These are phyloP conservation scores for Arthrobotrys iridis DNA, from an alignment of 2,329 filamentous ascomycete genomes.

Conservation along the genomic window DNA sequence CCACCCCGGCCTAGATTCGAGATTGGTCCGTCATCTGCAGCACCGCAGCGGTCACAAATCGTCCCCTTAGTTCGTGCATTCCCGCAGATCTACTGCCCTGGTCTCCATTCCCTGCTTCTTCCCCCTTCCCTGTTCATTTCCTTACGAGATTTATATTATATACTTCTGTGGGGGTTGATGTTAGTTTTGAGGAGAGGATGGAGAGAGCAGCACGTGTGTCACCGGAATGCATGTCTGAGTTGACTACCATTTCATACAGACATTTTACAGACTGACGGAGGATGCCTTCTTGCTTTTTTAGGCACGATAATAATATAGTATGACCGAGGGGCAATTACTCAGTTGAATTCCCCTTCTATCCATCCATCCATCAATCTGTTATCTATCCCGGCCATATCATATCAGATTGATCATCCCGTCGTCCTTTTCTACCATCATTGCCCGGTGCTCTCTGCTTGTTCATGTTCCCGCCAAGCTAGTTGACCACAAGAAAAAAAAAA, in stretches of 20 bases:
- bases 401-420: not conserved
- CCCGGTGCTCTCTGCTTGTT: no score
- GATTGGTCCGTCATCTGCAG: constrained; percentile 10
- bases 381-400: not conserved
- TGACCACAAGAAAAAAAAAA: constrained; percentile 3
- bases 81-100: no score
- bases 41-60: constrained; percentile 6
- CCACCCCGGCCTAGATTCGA: no score
- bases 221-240: constrained; percentile 20
- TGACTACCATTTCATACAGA: no score
- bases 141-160: not conserved
- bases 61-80: no score
- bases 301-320: constrained; percentile 1
- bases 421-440: not conserved
- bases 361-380: not conserved
- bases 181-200: no score
- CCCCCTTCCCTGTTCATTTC: not conserved
- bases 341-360: not conserved
- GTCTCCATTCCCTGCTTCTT: not conserved
- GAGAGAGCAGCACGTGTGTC: constrained; percentile 27
- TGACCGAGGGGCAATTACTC: not conserved
- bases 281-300: constrained; percentile 8
- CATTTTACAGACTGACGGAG: not conserved
- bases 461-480: not conserved
- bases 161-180: not conserved